Conservation (phyloP, 208 protist genomes). For the Leishmania braziliensis region DNA sequence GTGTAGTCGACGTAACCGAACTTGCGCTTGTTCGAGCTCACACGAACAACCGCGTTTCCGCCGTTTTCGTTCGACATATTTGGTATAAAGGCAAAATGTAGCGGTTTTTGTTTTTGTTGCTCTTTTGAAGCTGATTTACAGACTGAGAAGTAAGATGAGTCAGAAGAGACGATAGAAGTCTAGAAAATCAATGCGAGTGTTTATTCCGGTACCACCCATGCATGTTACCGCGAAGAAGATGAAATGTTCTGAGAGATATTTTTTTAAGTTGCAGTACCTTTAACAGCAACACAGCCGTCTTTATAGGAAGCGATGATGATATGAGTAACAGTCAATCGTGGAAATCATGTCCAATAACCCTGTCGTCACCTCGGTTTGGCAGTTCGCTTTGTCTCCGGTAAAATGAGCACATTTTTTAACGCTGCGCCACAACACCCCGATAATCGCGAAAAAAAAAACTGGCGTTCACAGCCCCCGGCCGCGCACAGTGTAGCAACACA, state of each 20-base stretch:
- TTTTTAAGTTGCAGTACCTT: not conserved
- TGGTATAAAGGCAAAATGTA: slow-evolving; percentile 3
- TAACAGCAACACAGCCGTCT: not conserved
- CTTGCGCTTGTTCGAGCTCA: slow-evolving; percentile 78
- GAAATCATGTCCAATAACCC: not conserved
- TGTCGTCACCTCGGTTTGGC: not conserved
- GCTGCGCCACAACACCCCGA: not conserved
- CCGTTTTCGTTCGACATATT: slow-evolving; percentile 39
- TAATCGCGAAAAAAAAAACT: not conserved
- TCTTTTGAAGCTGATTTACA: not conserved
- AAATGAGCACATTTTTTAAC: not conserved
- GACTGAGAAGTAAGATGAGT: not conserved
- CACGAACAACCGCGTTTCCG: slow-evolving; percentile 65
- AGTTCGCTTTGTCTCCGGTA: not conserved
- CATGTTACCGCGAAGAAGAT: not conserved
- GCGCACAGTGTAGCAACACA: not conserved
- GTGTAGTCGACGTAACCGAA: slow-evolving; percentile 84
- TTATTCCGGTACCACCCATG: not conserved
- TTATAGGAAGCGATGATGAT: not conserved
- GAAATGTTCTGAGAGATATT: not conserved
- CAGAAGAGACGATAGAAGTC: not conserved
- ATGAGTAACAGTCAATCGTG: not conserved
- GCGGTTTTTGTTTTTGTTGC: slow-evolving; percentile 7
- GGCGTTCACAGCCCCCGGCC: not conserved
- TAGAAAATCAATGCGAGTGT: not conserved